Percentiles rank a stretch among this genome's conserved stretches.
These are phyloP conservation scores for Fusarium anthophilum DNA, from an alignment of 2,329 filamentous ascomycete genomes.

Conservation along the genomic window DNA sequence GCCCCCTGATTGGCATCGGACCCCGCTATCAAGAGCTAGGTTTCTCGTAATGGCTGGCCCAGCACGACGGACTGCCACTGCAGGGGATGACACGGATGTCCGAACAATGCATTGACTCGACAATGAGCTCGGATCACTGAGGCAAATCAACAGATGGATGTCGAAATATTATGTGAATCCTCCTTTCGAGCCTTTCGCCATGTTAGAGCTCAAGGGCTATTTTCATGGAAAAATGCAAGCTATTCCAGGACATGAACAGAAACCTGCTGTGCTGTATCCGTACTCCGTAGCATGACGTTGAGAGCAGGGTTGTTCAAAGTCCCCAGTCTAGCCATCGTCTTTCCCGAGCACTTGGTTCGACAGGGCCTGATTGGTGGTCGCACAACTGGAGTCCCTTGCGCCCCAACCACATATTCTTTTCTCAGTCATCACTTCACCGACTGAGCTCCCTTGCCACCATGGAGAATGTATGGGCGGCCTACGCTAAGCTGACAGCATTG, in stretches of 20 bases:
- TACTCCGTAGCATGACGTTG: constrained; percentile 28
- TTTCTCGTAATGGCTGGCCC: constrained; percentile 26
- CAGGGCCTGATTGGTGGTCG: constrained; percentile 44
- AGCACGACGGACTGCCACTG: constrained; percentile 18
- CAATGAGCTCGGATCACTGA: constrained; percentile 18
- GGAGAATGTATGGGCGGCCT: constrained; percentile 34
- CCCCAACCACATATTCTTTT: constrained; percentile 29
- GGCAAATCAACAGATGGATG: constrained; percentile 8
- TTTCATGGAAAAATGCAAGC: neutral
- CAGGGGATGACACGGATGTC: constrained; percentile 15
- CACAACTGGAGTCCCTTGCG: constrained; percentile 20
- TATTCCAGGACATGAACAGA: neutral
- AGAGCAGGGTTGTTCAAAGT: constrained; percentile 22
- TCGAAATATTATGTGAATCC: constrained; percentile 1
- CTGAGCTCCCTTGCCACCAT: constrained; percentile 34
- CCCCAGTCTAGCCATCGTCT: constrained; percentile 31
- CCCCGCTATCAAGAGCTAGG: constrained; percentile 27
- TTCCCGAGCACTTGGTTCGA: constrained; percentile 39
- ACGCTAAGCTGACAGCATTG: constrained; percentile 37
- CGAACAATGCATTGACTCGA: constrained; percentile 33
- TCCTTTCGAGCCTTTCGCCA: neutral
- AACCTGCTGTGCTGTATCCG: neutral
- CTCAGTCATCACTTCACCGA: constrained; percentile 31
- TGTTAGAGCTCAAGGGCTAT: neutral
- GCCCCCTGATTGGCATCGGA: constrained; percentile 40